phyloP scores from a whole-genome alignment of 2,329 filamentous ascomycete species.

The Fusarium albidum region DNA sequence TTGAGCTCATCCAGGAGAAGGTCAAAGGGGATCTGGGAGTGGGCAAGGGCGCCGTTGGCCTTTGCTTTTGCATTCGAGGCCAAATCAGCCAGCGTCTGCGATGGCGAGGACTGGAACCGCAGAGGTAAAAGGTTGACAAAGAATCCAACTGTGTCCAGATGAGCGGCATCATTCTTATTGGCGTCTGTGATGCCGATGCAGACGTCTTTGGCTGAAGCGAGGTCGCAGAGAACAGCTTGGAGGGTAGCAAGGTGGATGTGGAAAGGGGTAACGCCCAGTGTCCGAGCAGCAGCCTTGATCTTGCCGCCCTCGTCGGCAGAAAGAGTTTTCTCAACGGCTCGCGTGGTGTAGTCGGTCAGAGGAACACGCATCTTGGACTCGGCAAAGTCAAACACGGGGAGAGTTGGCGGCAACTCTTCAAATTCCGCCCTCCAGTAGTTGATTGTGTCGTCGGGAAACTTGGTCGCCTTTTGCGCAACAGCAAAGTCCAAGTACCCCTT shows the following conservation, averaged over 20 bases:
- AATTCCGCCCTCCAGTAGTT: background rate
- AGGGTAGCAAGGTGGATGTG: background rate
- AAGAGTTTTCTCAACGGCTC: background rate
- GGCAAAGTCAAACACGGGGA: background rate
- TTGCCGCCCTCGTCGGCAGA: background rate
- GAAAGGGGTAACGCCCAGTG: background rate
- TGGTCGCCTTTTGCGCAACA: background rate
- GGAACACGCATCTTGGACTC: background rate
- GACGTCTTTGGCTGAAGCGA: background rate
- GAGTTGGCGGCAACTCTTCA: background rate
- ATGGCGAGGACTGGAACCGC: background rate
- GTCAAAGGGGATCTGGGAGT: conserved; percentile 2
- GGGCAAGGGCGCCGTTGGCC: background rate
- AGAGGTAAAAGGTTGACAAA: conserved; percentile 15
- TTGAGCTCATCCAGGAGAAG: background rate
- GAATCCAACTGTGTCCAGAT: conserved; percentile 3
- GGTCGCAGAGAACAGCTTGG: background rate
- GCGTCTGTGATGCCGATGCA: conserved; percentile 15
- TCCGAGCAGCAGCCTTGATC: background rate
- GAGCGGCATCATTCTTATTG: background rate
- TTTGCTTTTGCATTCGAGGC: background rate
- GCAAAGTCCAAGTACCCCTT: conserved; percentile 3
- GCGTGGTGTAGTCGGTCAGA: background rate
- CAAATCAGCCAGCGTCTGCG: background rate
- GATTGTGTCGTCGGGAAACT: background rate